Conservation (phyloP, 2,329 filamentous ascomycete species). For the Sordariomycetes sp. region DNA sequence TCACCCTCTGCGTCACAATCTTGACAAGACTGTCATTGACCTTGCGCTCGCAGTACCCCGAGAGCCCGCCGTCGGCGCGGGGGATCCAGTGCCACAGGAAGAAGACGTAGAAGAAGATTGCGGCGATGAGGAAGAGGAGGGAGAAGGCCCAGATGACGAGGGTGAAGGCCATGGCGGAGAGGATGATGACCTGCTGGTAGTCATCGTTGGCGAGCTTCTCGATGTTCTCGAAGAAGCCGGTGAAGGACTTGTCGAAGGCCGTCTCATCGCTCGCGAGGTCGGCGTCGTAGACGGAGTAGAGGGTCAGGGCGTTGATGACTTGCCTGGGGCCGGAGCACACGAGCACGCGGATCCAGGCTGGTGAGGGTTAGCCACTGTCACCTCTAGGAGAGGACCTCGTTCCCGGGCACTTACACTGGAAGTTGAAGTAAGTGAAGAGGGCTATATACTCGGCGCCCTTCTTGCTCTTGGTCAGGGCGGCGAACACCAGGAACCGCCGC, state of each 20-base stretch:
- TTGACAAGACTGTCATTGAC: slow-evolving; percentile 73
- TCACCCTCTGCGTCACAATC: slow-evolving; percentile 77
- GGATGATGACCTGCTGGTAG: slow-evolving; percentile 65
- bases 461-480: slow-evolving; percentile 78
- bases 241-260: slow-evolving; percentile 47
- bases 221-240: slow-evolving; percentile 76
- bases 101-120: slow-evolving; percentile 66
- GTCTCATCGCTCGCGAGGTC: slow-evolving; percentile 37
- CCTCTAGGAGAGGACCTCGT: neutral
- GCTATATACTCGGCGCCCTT: slow-evolving; percentile 86
- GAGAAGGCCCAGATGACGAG: slow-evolving; percentile 80
- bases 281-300: slow-evolving; percentile 70
- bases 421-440: slow-evolving; percentile 77
- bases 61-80: slow-evolving; percentile 62
- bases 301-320: slow-evolving; percentile 76
- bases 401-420: slow-evolving; percentile 36
- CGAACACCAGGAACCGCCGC: slow-evolving; percentile 84
- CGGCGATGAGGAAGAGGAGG: slow-evolving; percentile 60
- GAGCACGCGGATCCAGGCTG: slow-evolving; percentile 77
- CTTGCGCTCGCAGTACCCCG: slow-evolving; percentile 81
- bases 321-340: slow-evolving; percentile 88
- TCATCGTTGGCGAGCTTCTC: slow-evolving; percentile 58
- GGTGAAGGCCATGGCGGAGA: slow-evolving; percentile 88
- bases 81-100: slow-evolving; percentile 93
- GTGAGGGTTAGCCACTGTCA: slow-evolving; percentile 5